Percentiles rank a stretch among this genome's conserved stretches.
phyloP scores from a whole-genome alignment of 1,284 basidiomycete genomes.

The Ganoderma sp. region DNA sequence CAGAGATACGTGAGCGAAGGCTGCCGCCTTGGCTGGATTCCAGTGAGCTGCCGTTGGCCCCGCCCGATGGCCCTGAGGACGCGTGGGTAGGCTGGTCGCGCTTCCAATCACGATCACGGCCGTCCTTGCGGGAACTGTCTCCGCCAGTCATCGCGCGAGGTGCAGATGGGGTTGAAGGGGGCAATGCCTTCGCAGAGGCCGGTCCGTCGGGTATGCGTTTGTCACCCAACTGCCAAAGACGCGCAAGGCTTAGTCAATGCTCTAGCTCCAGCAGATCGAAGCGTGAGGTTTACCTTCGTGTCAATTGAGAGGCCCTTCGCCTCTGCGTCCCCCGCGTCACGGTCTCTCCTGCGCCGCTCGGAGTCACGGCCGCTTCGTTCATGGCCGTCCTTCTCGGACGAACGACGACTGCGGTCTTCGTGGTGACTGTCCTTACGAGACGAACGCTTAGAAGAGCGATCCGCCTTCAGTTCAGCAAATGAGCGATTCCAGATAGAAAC shows the following conservation, averaged over 20 bases:
- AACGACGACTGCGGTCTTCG: slow-evolving; percentile 69
- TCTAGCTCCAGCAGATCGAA: background rate
- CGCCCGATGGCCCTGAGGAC: slow-evolving; percentile 23
- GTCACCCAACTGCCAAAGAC: slow-evolving; percentile 49
- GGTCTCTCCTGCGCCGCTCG: slow-evolving; percentile 70
- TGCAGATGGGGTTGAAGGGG: slow-evolving; percentile 68
- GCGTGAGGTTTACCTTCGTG: slow-evolving; percentile 59
- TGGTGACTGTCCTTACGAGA: slow-evolving; percentile 77
- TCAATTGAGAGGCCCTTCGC: slow-evolving; percentile 48
- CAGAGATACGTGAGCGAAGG: slow-evolving; percentile 64
- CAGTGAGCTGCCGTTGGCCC: slow-evolving; percentile 20
- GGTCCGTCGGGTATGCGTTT: slow-evolving; percentile 64
- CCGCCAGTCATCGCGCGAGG: slow-evolving; percentile 67
- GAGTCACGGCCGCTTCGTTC: slow-evolving; percentile 65
- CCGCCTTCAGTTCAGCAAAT: slow-evolving; percentile 52
- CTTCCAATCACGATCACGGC: slow-evolving; percentile 40
- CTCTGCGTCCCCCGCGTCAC: slow-evolving; percentile 56
- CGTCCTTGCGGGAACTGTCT: slow-evolving; percentile 37
- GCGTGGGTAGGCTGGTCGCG: slow-evolving; percentile 33
- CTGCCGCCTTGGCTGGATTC: slow-evolving; percentile 45
- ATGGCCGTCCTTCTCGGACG: slow-evolving; percentile 71
- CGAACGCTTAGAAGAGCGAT: slow-evolving; percentile 72
- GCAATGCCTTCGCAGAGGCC: slow-evolving; percentile 50
- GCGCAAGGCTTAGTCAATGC: background rate
- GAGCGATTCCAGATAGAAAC: slow-evolving; percentile 21